Evolutionary conservation across 306 rosid species (phyloP).

Genomic region (Gleditsia sinensis): DNA sequence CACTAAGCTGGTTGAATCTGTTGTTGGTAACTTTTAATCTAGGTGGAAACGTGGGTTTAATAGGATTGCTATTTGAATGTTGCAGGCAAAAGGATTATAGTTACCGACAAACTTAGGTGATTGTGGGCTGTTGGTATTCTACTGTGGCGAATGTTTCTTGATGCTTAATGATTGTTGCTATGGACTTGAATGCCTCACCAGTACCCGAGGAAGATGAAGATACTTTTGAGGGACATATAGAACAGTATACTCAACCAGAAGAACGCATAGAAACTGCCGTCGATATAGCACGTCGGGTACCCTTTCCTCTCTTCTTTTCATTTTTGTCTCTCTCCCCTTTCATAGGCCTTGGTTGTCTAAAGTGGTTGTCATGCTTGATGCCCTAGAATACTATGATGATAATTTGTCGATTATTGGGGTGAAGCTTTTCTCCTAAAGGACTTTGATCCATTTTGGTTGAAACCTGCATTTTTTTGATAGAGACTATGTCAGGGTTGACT

Average conservation of each 20-base stretch:
- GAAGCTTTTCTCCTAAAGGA: background rate
- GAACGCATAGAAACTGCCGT: slow-evolving; percentile 79
- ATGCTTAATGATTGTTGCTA: slow-evolving; percentile 82
- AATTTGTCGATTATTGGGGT: slow-evolving; percentile 23
- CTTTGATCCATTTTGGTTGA: background rate
- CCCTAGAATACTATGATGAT: slow-evolving; percentile 19
- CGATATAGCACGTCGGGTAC: slow-evolving; percentile 93
- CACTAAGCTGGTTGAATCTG: background rate
- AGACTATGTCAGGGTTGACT: background rate
- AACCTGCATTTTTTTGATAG: background rate
- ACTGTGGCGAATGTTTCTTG: slow-evolving; percentile 49
- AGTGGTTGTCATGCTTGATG: slow-evolving; percentile 21
- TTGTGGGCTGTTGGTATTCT: slow-evolving; percentile 18
- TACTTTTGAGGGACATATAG: slow-evolving; percentile 59
- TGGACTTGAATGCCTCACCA: slow-evolving; percentile 99
- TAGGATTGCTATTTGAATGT: slow-evolving; percentile 27
- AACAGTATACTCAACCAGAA: slow-evolving; percentile 64
- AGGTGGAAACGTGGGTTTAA: slow-evolving; percentile 22
- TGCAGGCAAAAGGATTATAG: slow-evolving; percentile 34
- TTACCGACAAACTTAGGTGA: slow-evolving; percentile 14
- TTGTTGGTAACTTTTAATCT: background rate
- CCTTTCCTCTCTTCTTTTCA: background rate
- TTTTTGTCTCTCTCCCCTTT: background rate
- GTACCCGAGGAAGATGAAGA: slow-evolving; percentile 97
- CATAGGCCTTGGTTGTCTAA: background rate